A percentile compares a stretch with the other conserved stretches of the same genome.
These are phyloP conservation scores for Hymenoscyphus linearis DNA, from an alignment of 2,329 filamentous ascomycete species.

Conservation along the genomic window DNA sequence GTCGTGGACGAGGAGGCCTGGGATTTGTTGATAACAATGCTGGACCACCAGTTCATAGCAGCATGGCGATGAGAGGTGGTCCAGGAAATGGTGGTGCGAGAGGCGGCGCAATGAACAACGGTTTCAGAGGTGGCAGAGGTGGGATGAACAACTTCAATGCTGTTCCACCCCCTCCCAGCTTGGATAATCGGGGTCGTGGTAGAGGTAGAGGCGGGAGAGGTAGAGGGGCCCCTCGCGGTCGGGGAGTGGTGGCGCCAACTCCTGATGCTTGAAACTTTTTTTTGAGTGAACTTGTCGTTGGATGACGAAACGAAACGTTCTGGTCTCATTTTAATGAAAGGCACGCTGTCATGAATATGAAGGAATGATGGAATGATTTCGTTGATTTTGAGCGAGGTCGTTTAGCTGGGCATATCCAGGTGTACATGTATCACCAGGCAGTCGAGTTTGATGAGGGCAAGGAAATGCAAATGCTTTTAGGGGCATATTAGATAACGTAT, in stretches of 20 bases:
- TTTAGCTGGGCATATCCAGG: neutral
- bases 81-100: conserved; percentile 21
- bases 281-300: conserved; percentile 2
- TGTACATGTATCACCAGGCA: neutral
- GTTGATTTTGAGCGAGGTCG: neutral
- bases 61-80: conserved; percentile 21
- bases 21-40: conserved; percentile 21
- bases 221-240: conserved; percentile 21
- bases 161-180: conserved; percentile 54
- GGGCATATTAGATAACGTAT: neutral
- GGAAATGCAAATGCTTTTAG: neutral
- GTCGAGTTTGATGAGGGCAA: neutral
- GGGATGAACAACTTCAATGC: conserved; percentile 40
- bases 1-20: conserved; percentile 33
- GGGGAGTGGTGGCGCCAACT: conserved; percentile 12
- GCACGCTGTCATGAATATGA: conserved; percentile 7
- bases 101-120: conserved; percentile 20
- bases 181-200: conserved; percentile 40
- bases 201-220: conserved; percentile 30
- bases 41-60: conserved; percentile 24
- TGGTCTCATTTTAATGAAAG: neutral
- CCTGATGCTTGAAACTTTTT: conserved; percentile 5
- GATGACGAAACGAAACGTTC: conserved; percentile 3
- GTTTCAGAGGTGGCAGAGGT: conserved; percentile 18
- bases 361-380: conserved; percentile 3